Base-by-base conservation (phyloP, 306 rosid species). In the Vicia faba region DNA sequence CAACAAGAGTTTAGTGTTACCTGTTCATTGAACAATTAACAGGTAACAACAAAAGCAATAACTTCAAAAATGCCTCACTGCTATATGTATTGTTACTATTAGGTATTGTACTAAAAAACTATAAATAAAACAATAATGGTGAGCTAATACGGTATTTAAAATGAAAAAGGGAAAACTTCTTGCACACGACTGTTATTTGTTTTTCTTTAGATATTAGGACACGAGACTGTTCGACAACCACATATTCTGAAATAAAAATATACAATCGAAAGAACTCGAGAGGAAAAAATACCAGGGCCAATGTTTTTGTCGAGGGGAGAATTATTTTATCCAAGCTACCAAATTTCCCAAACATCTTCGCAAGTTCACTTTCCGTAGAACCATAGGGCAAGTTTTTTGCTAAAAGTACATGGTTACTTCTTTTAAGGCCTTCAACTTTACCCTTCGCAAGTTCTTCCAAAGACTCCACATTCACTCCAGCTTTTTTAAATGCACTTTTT, bases 331-430 rank as follows among this genome's bases (percentile, higher is more conserved):
- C 97, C 88, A 93, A 72, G 79, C 86, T 82, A 69, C 99, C 97
- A 81, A 84, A 88, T 81, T 80, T 84, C 70, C 90, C 86, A 38
- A 93, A 90, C 97, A 90, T 84, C 78, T 83, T 76, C 48, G 78
- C 81, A 54, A 90, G 85, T 79, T 88, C 99, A 77, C 74, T 75
- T 83, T 93, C 91, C 9, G 96, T 86, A 62, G 97, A 84, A 73
- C 90, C 95, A 74, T 86, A 88, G 6, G 97, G 96, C 86, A 93
- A 88, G 64, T 93, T 93, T 86, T 93, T 93, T 74, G 83, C 99
- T 59, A 93, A 66, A 50, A 90, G 68, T 71, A 93, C 86, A 61
- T 86, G 99, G 73, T 88, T 90, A 82, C 96, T 93, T 79, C 97
- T 93, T 86, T 88, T 93, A 63, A 66, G 39, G 55, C 86, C 88